Conservation (phyloP, 257 asterid species). For the Penstemon newberryi region DNA sequence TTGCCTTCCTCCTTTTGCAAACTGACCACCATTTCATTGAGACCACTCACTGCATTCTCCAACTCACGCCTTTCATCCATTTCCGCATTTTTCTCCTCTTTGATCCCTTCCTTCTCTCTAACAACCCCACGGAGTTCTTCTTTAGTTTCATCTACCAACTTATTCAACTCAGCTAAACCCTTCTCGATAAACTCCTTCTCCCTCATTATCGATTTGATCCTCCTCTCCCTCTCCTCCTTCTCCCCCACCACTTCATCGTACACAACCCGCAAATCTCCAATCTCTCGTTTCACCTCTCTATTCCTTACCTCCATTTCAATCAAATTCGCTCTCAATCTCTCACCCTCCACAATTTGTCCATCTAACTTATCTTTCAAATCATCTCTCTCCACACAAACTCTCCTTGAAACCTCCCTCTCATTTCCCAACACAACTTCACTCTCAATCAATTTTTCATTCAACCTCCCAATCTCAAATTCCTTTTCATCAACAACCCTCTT, state of each 20-base stretch:
- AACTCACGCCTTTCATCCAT: constrained; percentile 40
- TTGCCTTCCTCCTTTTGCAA: constrained; percentile 46
- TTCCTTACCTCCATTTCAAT: constrained; percentile 44
- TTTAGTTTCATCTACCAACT: constrained; percentile 41
- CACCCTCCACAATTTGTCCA: constrained; percentile 35
- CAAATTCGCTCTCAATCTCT: constrained; percentile 40
- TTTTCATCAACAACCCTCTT: too few species aligned
- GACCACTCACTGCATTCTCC: constrained; percentile 44
- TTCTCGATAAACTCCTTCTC: constrained; percentile 43
- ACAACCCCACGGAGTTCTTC: constrained; percentile 31
- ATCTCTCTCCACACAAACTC: constrained; percentile 48
- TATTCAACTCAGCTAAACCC: constrained; percentile 36
- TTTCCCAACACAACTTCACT: too few species aligned
- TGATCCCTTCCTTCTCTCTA: constrained; percentile 50
- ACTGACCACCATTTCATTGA: constrained; percentile 44
- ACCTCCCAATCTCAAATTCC: constrained; percentile 40
- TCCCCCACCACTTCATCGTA: constrained; percentile 35
- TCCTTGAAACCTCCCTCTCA: too few species aligned
- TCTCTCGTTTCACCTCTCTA: constrained; percentile 30
- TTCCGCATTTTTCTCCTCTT: constrained; percentile 49
- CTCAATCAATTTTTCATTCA: too few species aligned
- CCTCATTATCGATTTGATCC: constrained; percentile 35
- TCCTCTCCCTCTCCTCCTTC: constrained; percentile 42
- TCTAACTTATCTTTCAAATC: constrained; percentile 40
- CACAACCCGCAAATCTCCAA: constrained; percentile 37